A percentile compares a stretch with the other conserved stretches of the same genome.
These are phyloP conservation scores for Neonectria sp. DNA, from an alignment of 2,329 filamentous ascomycete genomes.

Conservation along the genomic window DNA sequence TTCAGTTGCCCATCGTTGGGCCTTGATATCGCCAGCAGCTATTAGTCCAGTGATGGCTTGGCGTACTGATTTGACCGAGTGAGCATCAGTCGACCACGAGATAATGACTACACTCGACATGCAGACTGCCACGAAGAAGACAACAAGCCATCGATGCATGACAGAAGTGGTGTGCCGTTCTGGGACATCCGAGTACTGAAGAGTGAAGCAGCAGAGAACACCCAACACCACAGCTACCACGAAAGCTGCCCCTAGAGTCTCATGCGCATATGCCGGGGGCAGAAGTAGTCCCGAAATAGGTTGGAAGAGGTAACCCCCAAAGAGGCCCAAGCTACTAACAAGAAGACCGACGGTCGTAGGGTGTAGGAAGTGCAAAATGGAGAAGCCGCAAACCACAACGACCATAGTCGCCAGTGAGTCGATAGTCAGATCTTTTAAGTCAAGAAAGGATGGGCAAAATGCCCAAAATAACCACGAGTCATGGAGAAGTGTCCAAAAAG, in stretches of 20 bases:
- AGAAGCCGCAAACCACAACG: slow-evolving; percentile 12
- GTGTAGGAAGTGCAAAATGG: slow-evolving; percentile 4
- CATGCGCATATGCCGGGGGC: slow-evolving; percentile 9
- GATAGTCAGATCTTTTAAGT: slow-evolving; percentile 16
- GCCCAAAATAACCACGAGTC: slow-evolving; percentile 12
- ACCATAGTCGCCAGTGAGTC: slow-evolving; percentile 12
- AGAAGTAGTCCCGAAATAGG: slow-evolving; percentile 14
- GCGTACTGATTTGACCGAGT: neutral
- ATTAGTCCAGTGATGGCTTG: slow-evolving; percentile 34
- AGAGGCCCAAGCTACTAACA: slow-evolving; percentile 17
- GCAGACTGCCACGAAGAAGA: neutral
- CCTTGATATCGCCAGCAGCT: slow-evolving; percentile 26
- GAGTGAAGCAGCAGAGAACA: too few species aligned
- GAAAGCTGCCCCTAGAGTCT: slow-evolving; percentile 1
- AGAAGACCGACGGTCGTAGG: slow-evolving; percentile 14
- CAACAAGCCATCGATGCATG: too few species aligned
- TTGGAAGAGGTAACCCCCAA: slow-evolving; percentile 15
- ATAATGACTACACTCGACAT: slow-evolving; percentile 19
- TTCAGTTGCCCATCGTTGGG: slow-evolving; percentile 35
- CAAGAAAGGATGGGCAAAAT: slow-evolving; percentile 10
- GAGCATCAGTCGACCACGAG: neutral
- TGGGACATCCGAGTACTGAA: too few species aligned
- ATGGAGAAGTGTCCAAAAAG: slow-evolving; percentile 14
- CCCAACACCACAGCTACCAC: too few species aligned
- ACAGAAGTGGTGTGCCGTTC: too few species aligned